phyloP scores from a whole-genome alignment of 768 basidiomycete species.

The Leccinum uliginosum region DNA sequence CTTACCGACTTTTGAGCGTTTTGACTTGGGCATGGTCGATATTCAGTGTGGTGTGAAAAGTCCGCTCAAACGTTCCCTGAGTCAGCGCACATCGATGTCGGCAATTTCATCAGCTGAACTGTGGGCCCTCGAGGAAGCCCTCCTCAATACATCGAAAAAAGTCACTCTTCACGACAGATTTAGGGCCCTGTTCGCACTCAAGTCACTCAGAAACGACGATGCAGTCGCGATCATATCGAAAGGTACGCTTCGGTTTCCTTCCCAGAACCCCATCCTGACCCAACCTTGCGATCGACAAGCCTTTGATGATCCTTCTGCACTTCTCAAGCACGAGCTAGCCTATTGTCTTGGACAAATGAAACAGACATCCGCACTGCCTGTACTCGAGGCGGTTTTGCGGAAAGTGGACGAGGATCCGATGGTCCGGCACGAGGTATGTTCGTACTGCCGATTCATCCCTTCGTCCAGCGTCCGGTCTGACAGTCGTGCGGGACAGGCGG shows the following conservation, averaged over 20 bases:
- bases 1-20: constrained; percentile 83
- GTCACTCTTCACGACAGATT: constrained; percentile 85
- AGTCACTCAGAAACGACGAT: constrained; percentile 71
- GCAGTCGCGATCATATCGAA: constrained; percentile 83
- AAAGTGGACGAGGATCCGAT: constrained; percentile 79
- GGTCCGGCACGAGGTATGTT: constrained; percentile 91
- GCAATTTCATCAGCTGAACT: constrained; percentile 51
- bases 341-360: constrained; percentile 96
- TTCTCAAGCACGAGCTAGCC: constrained; percentile 95
- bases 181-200: constrained; percentile 88
- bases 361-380: constrained; percentile 64
- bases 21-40: constrained; percentile 78
- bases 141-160: constrained; percentile 72
- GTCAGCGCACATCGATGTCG: constrained; percentile 25
- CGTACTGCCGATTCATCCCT: background rate
- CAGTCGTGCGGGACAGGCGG: constrained; percentile 54
- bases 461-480: constrained; percentile 3
- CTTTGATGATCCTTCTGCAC: constrained; percentile 79
- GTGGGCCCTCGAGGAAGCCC: constrained; percentile 60
- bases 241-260: constrained; percentile 43
- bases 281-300: constrained; percentile 46
- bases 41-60: constrained; percentile 30
- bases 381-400: constrained; percentile 71
- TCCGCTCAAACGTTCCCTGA: constrained; percentile 40
- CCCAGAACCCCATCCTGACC: background rate